Conservation (phyloP, 192 early-diverging fungal species). For the Kickxella alabastrina region DNA sequence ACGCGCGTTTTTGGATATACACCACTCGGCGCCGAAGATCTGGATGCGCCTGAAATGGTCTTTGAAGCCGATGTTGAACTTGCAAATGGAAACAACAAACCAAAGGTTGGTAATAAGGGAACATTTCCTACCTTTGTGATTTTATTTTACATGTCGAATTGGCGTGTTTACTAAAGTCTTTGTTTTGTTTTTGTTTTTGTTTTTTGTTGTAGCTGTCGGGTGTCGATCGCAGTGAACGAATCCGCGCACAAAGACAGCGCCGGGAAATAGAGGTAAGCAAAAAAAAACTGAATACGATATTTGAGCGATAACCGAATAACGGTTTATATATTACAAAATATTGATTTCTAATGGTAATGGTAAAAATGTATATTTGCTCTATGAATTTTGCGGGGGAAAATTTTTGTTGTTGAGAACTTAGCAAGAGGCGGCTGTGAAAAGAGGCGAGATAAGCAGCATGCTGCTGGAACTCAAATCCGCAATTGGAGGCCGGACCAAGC, state of each 20-base stretch:
- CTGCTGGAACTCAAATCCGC: conserved; percentile 36
- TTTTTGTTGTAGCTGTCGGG: conserved; percentile 1
- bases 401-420: conserved; percentile 1
- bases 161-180: background rate
- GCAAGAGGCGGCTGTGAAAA: conserved; percentile 9
- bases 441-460: conserved; percentile 26
- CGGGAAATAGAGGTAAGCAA: conserved; percentile 27
- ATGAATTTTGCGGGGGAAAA: no score
- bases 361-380: no score
- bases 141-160: no score
- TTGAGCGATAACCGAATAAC: no score
- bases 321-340: no score
- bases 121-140: background rate
- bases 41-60: conserved; percentile 24
- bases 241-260: conserved; percentile 18
- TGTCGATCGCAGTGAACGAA: conserved; percentile 41
- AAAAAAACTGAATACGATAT: no score
- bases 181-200: background rate
- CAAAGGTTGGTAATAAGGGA: conserved; percentile 7
- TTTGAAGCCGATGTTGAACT: conserved; percentile 37
- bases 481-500: conserved; percentile 15
- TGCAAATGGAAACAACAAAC: background rate
- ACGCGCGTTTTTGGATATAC: conserved; percentile 28
- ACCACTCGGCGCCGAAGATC: conserved; percentile 1
- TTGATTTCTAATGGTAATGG: no score